Conservation (phyloP, 768 basidiomycete genomes). For the Phlebiopsis gigantea region DNA sequence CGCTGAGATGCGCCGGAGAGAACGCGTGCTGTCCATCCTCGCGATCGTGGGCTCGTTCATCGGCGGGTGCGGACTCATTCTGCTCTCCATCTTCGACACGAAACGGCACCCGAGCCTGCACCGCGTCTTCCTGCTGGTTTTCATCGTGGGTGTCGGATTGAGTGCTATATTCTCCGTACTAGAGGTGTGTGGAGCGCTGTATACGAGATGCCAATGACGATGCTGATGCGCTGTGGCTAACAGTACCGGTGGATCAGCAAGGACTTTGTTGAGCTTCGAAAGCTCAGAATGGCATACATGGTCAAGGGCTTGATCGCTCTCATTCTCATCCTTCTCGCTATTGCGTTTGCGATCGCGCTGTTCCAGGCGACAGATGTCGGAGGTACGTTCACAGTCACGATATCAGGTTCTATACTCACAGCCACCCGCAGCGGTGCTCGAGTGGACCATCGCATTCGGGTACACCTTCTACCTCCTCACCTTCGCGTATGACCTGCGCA, state of each 20-base stretch:
- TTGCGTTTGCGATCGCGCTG: slow-evolving; percentile 56
- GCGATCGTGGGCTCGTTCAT: slow-evolving; percentile 57
- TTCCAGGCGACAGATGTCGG: slow-evolving; percentile 42
- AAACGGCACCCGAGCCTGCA: slow-evolving; percentile 47
- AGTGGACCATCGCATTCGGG: slow-evolving; percentile 71
- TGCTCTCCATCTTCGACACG: slow-evolving; percentile 71
- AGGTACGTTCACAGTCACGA: slow-evolving; percentile 30
- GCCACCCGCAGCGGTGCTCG: slow-evolving; percentile 46
- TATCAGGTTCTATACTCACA: not conserved
- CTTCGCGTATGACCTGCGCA: slow-evolving; percentile 66
- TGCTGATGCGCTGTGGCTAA: not conserved
- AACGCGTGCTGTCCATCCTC: slow-evolving; percentile 48
- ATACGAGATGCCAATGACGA: too few relatives aligned
- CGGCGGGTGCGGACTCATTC: slow-evolving; percentile 59
- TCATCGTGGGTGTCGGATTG: slow-evolving; percentile 66
- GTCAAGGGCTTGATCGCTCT: slow-evolving; percentile 57
- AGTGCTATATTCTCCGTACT: slow-evolving; percentile 70
- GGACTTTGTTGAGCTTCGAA: slow-evolving; percentile 40
- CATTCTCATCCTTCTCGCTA: slow-evolving; percentile 52
- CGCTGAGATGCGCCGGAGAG: slow-evolving; percentile 51
- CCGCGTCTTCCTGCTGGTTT: slow-evolving; percentile 59
- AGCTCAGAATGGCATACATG: slow-evolving; percentile 50
- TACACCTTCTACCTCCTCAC: slow-evolving; percentile 71
- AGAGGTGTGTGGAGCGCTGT: slow-evolving; percentile 46
- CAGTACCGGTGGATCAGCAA: slow-evolving; percentile 65